These are phyloP conservation scores for Cinnamomum micranthum DNA, from an alignment of 164 flowering plant genomes.

Conservation along the genomic window DNA sequence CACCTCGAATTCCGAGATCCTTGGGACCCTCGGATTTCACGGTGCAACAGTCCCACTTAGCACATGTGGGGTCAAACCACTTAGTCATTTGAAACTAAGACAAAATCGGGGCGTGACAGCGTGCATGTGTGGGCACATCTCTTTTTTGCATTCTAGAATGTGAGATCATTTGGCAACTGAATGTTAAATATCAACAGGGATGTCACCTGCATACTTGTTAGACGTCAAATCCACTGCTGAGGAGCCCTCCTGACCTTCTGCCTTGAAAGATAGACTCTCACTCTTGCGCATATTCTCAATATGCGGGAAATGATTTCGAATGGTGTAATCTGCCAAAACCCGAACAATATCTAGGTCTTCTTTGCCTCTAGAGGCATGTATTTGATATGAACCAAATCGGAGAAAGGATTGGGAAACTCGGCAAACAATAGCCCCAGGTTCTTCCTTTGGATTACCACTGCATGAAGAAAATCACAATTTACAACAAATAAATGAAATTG, in stretches of 20 bases:
- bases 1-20: too few species aligned
- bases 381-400: constrained; percentile 96
- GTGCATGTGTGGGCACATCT: neutral
- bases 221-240: constrained; percentile 89
- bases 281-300: constrained; percentile 70
- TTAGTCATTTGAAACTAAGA: neutral
- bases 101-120: too few species aligned
- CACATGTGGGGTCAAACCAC: neutral
- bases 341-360: constrained; percentile 81
- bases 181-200: neutral
- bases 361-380: constrained; percentile 91
- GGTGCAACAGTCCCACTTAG: too few species aligned
- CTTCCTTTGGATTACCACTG: constrained; percentile 99
- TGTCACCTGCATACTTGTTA: constrained; percentile 95
- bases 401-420: constrained; percentile 94
- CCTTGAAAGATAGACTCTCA: constrained; percentile 74
- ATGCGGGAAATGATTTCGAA: constrained; percentile 84
- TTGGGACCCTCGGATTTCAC: too few species aligned
- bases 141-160: neutral
- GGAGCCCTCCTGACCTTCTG: constrained; percentile 56
- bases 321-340: constrained; percentile 80
- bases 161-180: neutral
- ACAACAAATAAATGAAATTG: neutral
- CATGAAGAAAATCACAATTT: constrained; percentile 14
- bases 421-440: constrained; percentile 98